Evolutionary conservation across 1,284 basidiomycete species (phyloP).

Genomic region (Sporisorium sorghi): DNA sequence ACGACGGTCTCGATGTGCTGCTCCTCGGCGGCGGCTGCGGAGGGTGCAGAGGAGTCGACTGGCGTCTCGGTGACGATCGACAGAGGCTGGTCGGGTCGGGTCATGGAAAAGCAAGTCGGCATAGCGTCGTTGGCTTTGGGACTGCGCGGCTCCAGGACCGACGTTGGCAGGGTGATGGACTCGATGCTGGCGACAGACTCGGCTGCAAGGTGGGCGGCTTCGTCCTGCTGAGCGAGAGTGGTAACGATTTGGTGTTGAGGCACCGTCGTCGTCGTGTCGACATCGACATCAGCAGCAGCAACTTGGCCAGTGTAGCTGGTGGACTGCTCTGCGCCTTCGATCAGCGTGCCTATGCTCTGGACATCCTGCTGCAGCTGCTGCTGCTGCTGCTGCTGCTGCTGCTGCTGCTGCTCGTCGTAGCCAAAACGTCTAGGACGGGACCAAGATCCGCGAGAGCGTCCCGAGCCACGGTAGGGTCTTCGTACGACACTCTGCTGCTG

Average conservation of each 20-base stretch:
- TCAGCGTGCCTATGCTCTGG: background rate
- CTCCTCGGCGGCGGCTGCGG: background rate
- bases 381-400: background rate
- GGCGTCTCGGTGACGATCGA: background rate
- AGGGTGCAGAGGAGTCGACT: background rate
- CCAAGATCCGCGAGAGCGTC: background rate
- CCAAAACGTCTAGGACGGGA: slow-evolving; percentile 4
- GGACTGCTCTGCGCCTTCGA: background rate
- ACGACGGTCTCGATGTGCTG: no score
- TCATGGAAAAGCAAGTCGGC: background rate
- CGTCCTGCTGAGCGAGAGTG: background rate
- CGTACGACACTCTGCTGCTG: slow-evolving; percentile 7
- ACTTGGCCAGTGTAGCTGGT: background rate
- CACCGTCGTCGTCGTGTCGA: background rate
- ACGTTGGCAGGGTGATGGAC: background rate
- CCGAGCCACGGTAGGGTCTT: background rate
- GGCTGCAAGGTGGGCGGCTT: background rate
- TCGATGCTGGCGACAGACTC: background rate
- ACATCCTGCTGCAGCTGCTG: background rate
- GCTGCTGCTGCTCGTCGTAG: background rate
- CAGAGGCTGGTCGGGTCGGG: background rate
- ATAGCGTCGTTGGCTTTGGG: background rate
- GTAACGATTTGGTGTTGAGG: background rate
- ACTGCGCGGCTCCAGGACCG: background rate
- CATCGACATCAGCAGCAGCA: no score